These are phyloP conservation scores for Dictyophora rubrovolvata DNA, from an alignment of 768 basidiomycete species.

Conservation along the genomic window DNA sequence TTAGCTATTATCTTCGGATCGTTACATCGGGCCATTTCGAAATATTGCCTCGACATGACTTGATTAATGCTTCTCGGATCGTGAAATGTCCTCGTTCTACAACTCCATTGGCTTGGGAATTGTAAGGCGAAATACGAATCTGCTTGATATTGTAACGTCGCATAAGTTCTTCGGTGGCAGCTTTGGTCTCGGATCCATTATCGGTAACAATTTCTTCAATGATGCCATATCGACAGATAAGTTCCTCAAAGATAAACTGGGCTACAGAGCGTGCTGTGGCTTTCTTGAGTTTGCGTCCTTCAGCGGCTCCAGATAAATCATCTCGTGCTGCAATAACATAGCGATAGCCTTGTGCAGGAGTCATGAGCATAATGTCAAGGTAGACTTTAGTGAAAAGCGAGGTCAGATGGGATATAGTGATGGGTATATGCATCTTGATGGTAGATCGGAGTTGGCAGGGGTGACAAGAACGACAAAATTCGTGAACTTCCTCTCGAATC, in stretches of 20 bases:
- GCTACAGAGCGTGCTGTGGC: slow-evolving; percentile 13
- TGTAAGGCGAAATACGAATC: slow-evolving; percentile 25
- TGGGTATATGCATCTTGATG: slow-evolving; percentile 12
- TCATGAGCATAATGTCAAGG: background rate
- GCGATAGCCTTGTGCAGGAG: slow-evolving; percentile 11
- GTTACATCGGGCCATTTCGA: slow-evolving; percentile 17
- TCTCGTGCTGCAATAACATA: slow-evolving; percentile 21
- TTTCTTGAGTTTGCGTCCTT: slow-evolving; percentile 13
- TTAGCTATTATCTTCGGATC: too few relatives aligned
- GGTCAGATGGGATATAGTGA: slow-evolving; percentile 10
- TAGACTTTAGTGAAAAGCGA: slow-evolving; percentile 9
- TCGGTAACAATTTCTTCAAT: slow-evolving; percentile 20
- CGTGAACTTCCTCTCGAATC: slow-evolving; percentile 5
- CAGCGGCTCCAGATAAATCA: slow-evolving; percentile 21
- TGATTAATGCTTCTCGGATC: slow-evolving; percentile 24
- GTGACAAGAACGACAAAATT: slow-evolving; percentile 10
- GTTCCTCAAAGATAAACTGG: slow-evolving; percentile 24
- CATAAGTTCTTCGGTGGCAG: slow-evolving; percentile 15
- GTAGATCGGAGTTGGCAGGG: slow-evolving; percentile 14
- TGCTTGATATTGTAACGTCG: slow-evolving; percentile 20
- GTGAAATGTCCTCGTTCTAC: slow-evolving; percentile 25
- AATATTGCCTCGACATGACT: slow-evolving; percentile 15
- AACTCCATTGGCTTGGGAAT: slow-evolving; percentile 26
- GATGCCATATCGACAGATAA: slow-evolving; percentile 23
- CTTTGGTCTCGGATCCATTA: slow-evolving; percentile 20